A percentile compares a stretch with the other conserved stretches of the same genome.
These are phyloP conservation scores for Alternaria longipes DNA, from an alignment of 2,329 filamentous ascomycete species.

Conservation along the genomic window DNA sequence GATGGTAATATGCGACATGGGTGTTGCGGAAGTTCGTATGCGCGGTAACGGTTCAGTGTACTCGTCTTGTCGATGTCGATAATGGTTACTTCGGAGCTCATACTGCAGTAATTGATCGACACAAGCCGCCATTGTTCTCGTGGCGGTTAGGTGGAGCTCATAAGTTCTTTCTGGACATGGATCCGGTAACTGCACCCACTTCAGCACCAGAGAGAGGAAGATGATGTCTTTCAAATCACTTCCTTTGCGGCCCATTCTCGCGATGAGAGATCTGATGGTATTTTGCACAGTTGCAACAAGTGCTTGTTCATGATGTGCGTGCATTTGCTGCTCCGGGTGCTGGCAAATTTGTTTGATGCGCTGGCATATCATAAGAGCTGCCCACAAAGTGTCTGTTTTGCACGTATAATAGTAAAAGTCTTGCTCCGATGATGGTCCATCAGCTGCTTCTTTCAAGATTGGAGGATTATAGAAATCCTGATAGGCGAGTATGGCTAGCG, in stretches of 20 bases:
- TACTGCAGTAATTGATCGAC: constrained; percentile 23
- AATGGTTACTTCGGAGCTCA: constrained; percentile 8
- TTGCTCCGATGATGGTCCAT: constrained; percentile 19
- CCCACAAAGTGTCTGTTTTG: constrained; percentile 43
- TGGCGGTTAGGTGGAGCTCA: constrained; percentile 12
- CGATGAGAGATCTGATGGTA: constrained; percentile 23
- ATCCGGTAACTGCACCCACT: constrained; percentile 21
- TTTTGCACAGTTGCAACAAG: constrained; percentile 22
- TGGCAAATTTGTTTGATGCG: constrained; percentile 32
- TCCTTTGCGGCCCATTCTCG: constrained; percentile 25
- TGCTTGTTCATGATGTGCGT: not conserved
- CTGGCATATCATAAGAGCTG: constrained; percentile 43
- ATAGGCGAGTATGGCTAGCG: constrained; percentile 32
- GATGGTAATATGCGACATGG: not conserved
- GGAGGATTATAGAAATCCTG: constrained; percentile 22
- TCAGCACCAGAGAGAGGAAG: constrained; percentile 28
- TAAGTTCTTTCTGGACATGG: constrained; percentile 3
- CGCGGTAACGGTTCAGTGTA: not conserved
- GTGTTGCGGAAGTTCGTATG: not conserved
- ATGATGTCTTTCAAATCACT: constrained; percentile 35
- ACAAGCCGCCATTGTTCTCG: constrained; percentile 22
- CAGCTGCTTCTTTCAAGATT: constrained; percentile 7
- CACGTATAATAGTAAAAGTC: constrained; percentile 42
- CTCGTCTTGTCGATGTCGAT: constrained; percentile 6
- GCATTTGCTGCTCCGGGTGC: not conserved